Percentiles rank a stretch among this genome's conserved stretches.
phyloP scores from a whole-genome alignment of 202 grass and related monocot genomes.

The Brachypodium distachyon region DNA sequence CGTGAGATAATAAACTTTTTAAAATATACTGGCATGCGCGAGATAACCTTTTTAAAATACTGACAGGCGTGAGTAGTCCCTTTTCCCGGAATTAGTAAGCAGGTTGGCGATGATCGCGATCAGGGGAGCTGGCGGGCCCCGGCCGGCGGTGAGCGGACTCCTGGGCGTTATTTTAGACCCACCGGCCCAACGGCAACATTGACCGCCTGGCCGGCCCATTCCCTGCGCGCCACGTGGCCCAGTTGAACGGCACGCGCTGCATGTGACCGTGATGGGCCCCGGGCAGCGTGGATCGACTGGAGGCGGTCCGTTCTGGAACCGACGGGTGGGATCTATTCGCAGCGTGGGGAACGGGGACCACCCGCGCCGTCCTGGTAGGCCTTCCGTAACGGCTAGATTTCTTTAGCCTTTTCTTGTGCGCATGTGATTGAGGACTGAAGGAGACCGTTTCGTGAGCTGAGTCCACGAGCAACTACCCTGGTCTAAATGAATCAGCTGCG shows the following conservation, averaged over 20 bases:
- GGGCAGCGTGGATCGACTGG: background rate
- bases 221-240: background rate
- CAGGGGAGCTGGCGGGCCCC: background rate
- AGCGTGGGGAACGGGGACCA: background rate
- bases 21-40: too few species aligned
- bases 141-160: background rate
- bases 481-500: too few species aligned
- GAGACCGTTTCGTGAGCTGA: background rate
- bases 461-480: too few species aligned
- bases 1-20: too few species aligned
- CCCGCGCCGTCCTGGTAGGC: background rate
- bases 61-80: too few species aligned
- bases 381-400: constrained; percentile 27
- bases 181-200: constrained; percentile 8
- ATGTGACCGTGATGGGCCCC: background rate
- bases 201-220: background rate
- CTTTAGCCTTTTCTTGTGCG: background rate
- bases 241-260: background rate
- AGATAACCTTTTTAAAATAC: too few species aligned
- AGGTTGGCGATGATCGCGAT: background rate
- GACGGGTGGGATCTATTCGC: background rate
- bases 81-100: too few species aligned
- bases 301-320: background rate
- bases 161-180: background rate
- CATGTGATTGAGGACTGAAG: background rate